Base-by-base conservation (phyloP, 345 rosid species). In the Acer campestre region DNA sequence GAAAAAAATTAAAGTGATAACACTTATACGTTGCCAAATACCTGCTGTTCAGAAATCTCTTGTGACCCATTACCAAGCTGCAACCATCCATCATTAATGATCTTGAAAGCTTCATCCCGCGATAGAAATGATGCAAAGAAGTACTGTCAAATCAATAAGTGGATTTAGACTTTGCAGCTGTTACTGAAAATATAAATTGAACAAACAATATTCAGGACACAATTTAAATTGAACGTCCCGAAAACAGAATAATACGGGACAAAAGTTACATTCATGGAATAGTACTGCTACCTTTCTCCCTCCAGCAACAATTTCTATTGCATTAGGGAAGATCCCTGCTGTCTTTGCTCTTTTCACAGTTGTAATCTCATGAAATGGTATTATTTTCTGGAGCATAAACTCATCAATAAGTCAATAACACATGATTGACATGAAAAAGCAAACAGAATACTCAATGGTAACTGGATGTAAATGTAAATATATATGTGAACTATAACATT, bases 291-390 rank as follows among this genome's bases (percentile, higher is more conserved):
- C 99, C 99, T 92, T 95, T 85, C 78, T 95, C 77, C 84, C 94
- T 71, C 87, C 98, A 74, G 97, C 90, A 78, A 88, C 77, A 81
- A 95, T 87, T 85, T 95, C 99, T 10, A 95, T 93, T 40, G 99
- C 99, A 82, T 91, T 95, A 61, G 97, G 97, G 77, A 95, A 95
- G 76, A 95, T 90, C 70, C 98, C 98, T 17, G 98, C 98, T 27
- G 97, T 92, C 92, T 95, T 95, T 70, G 98, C 99, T 87, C 92
- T 88, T 74, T 88, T 89, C 56, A 95, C 97, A 73, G 88, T 86
- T 53, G 97, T 84, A 61, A 95, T 77, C 44, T 95, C 97, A 2
- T 77, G 74, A 67, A 93, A 91, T 25, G 93, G 84, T 73, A 95
- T 91, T 49, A 88, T 70, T 92, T 93, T 95, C 99, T 95, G 90